Conservation (phyloP, 2,329 filamentous ascomycete species). For the Sclerotiophoma versabilis region DNA sequence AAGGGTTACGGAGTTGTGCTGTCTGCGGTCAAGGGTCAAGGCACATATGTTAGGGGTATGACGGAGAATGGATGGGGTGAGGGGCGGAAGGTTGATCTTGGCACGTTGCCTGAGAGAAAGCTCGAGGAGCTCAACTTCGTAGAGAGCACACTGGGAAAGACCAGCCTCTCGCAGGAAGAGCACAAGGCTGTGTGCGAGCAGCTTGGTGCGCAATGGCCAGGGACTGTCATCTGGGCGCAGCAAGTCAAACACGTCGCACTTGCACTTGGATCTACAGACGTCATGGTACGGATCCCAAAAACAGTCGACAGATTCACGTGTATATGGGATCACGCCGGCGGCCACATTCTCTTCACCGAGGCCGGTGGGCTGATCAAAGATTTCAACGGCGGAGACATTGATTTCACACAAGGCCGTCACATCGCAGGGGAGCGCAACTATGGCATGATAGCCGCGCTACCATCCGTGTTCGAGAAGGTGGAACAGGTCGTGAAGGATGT, state of each 20-base stretch:
- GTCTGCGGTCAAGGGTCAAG: constrained; percentile 57
- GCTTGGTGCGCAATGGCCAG: constrained; percentile 55
- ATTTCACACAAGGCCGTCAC: constrained; percentile 52
- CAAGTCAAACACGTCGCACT: constrained; percentile 63
- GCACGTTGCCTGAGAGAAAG: constrained; percentile 30
- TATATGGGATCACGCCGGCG: constrained; percentile 65
- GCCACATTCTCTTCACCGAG: constrained; percentile 60
- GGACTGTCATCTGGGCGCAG: constrained; percentile 60
- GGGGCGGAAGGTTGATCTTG: constrained; percentile 40
- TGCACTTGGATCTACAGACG: constrained; percentile 58
- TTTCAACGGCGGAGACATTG: constrained; percentile 57
- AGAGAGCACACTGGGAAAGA: constrained; percentile 53
- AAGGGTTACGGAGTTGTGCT: constrained; percentile 54
- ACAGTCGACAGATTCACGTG: constrained; percentile 54
- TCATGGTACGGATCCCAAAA: constrained; percentile 58
- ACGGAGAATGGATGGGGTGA: constrained; percentile 43
- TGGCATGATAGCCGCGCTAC: constrained; percentile 46
- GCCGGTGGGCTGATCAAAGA: constrained; percentile 60
- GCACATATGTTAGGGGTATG: constrained; percentile 52
- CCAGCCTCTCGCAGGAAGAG: constrained; percentile 44
- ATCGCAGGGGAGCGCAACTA: constrained; percentile 43
- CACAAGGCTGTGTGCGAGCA: constrained; percentile 48
- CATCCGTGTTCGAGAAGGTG: constrained; percentile 36
- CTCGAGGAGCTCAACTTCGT: constrained; percentile 53
- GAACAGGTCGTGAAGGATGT: constrained; percentile 38